Base-by-base conservation (phyloP, 352 stramenopile species). In the Bremia lactucae region DNA sequence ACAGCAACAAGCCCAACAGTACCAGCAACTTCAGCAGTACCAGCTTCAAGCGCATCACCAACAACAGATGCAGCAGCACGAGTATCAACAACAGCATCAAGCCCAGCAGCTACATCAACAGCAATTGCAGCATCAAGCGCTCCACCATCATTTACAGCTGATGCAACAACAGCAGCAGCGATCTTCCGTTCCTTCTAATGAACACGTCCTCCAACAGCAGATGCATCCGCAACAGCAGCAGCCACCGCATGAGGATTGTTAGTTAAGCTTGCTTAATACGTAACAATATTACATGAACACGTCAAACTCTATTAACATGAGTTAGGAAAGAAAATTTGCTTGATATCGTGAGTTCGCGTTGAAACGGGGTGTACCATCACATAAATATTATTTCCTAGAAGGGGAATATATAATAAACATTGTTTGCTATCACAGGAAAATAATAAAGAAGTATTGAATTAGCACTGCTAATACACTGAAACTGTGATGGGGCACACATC, bases 11-110 rank as follows among this genome's bases (percentile, higher is more conserved):
- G 46, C 49, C 8, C 68, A 76, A n/a, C 65, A 80, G 34, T 56
- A 69, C 29, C 65, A 75, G 29, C 63, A 73, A 20, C 49, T 68
- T 2, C 62, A 77, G 38, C 66, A 76, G 28, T 58, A 77, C 14
- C 62, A 77, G 31, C 49, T 71, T 23, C 69, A 80, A 34, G 55
- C 68, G 18, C 59, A 81, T 40, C 70, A 79, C 1, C 65, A 72
- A 6, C 56, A 71, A n/a, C 56, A 60, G 36, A 46, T 55, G 29
- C 47, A 65, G 29, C 52, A 61, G 13, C 61, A 65, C 18, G 52
- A 72, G 29, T 51, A 65, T 18, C 66, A 70, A 3, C 66, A 78
- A 10, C 66, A 76, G 23, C 57, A 67, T 6, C 57, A 67, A 49
- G 49, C 53, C 4, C 58, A 67, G 20, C 57, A 66, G 38, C 53